Evolutionary conservation across 75 land plant species (phyloP), one percentile per base, ranked within the genome.

Genomic region (Cunninghamia lanceolata): DNA sequence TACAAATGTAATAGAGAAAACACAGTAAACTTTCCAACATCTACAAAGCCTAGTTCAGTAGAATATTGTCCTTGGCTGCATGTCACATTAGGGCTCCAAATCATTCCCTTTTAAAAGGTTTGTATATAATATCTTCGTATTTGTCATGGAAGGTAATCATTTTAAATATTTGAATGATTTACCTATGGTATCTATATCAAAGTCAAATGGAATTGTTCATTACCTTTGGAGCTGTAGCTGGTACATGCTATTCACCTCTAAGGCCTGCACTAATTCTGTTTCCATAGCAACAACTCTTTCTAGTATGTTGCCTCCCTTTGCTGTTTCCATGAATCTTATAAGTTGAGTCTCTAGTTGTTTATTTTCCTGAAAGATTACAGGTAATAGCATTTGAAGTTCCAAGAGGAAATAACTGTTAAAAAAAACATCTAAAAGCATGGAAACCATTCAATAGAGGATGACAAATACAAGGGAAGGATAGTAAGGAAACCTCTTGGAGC

Each of bases 191-290:
- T 34, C 75, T 32, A 71, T 71, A 10, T 71, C 15, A 32, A 42
- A 43, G 39, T 25, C 82, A 42, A 36, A 39, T 79, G 13, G 28
- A 79, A 76, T 76, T 42, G 40, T 50, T 21, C 34, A 82, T 73
- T 85, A 96, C 98, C 91, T 91, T 25, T 89, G 89, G 53, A 94
- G 91, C 86, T 94, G 96, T 52, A 47, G n/a, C 54, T 89, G 89
- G 77, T 94, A 88, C 90, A 86, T 86, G 52, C 84, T 85, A 84
- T 93, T 94, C 36, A 88, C 89, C 59, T 96, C 96, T 90, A 91
- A 82, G 76, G 91, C 95, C 80, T 96, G 91, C 38, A 94, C 93
- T 46, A 94, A 90, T 82, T 96, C 90, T 74, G 88, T 88, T 84
- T 96, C 96, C 78, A 94, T 91, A 43, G 82, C 50, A 17, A 79